phyloP scores from a whole-genome alignment of 495 filamentous ascomycete genomes.

The Daldinia bambusicola region DNA sequence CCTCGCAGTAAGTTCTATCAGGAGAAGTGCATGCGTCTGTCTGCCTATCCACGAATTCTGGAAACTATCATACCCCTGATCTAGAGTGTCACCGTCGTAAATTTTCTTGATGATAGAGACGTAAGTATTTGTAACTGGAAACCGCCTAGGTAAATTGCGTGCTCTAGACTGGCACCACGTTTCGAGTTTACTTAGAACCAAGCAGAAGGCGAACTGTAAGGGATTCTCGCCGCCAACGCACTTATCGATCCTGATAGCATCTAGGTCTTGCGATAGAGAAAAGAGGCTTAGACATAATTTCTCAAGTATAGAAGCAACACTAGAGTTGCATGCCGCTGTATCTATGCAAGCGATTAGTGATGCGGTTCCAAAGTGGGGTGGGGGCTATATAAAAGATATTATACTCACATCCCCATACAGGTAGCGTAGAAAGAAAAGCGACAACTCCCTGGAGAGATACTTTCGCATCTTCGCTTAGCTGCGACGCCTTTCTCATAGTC shows the following conservation, averaged over 20 bases:
- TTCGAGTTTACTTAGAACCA: conserved; percentile 23
- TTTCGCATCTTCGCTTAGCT: conserved; percentile 17
- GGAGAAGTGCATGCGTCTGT: conserved; percentile 30
- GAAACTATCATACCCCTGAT: conserved; percentile 16
- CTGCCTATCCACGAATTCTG: conserved; percentile 28
- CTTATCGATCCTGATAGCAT: conserved; percentile 9
- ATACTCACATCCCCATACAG: conserved; percentile 40
- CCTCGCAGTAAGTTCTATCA: conserved; percentile 11
- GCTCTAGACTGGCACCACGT: neutral
- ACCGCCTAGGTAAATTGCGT: neutral
- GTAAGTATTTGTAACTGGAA: neutral
- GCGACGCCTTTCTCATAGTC: neutral
- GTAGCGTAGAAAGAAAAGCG: conserved; percentile 33
- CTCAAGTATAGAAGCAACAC: conserved; percentile 15
- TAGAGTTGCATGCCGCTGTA: conserved; percentile 5
- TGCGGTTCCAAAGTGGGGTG: neutral
- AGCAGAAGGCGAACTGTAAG: conserved; percentile 33
- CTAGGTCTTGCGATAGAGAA: neutral
- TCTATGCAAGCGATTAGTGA: conserved; percentile 3
- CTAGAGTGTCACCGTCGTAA: conserved; percentile 5
- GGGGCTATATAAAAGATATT: neutral
- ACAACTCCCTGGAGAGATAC: conserved; percentile 24
- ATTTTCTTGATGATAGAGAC: neutral
- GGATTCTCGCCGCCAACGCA: conserved; percentile 11
- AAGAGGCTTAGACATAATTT: conserved; percentile 15